A percentile compares a stretch with the other conserved stretches of the same genome.
These are phyloP conservation scores for Dictyostelium purpureum DNA, from an alignment of 78 protist species.

Conservation along the genomic window DNA sequence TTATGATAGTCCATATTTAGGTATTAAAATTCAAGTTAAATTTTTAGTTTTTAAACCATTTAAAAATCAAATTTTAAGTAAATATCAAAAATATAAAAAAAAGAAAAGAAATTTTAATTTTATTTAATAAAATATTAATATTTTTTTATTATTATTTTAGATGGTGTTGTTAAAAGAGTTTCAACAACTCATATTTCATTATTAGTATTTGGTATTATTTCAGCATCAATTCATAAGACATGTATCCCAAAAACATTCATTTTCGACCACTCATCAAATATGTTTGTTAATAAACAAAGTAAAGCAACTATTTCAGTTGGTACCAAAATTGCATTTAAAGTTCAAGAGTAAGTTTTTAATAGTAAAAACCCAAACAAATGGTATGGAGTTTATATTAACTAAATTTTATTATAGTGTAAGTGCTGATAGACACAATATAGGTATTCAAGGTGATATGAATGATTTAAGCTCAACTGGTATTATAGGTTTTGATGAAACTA, in stretches of 20 bases:
- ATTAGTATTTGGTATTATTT: constrained; percentile 57
- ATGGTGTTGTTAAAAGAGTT: constrained; percentile 64
- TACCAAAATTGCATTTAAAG: constrained; percentile 52
- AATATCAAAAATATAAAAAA: neutral
- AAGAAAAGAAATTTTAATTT: no score
- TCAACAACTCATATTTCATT: constrained; percentile 68
- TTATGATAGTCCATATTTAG: constrained; percentile 44
- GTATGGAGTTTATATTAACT: neutral
- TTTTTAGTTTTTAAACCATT: constrained; percentile 48
- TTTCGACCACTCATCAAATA: constrained; percentile 68
- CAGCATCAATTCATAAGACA: constrained; percentile 39
- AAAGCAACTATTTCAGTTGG: constrained; percentile 34
- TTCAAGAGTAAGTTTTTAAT: neutral
- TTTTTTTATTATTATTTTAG: neutral
- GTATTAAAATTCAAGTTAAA: constrained; percentile 18
- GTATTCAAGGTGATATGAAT: constrained; percentile 53
- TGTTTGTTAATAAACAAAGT: constrained; percentile 43
- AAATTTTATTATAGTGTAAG: constrained; percentile 10
- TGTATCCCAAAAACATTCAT: constrained; percentile 4
- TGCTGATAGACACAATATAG: constrained; percentile 28
- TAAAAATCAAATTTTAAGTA: constrained; percentile 45
- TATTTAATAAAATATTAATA: neutral
- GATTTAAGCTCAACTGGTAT: constrained; percentile 8
- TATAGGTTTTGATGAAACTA: constrained; percentile 22
- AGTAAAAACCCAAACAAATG: neutral